Conservation (phyloP, 208 protist genomes). For the Trypanosoma avium region DNA sequence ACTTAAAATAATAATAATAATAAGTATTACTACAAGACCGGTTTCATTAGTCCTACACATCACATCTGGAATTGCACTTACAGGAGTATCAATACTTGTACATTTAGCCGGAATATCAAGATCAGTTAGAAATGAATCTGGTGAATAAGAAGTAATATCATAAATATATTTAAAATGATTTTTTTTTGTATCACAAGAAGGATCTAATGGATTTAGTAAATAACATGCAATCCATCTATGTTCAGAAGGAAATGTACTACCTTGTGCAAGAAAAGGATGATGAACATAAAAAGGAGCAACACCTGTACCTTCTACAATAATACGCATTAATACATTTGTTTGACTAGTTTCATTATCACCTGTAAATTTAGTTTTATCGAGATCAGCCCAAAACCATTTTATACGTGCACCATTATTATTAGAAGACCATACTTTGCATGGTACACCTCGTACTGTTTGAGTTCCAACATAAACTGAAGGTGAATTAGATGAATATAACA, state of each 20-base stretch:
- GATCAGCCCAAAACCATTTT: constrained; percentile 44
- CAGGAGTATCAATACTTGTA: background rate
- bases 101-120: constrained; percentile 14
- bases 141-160: constrained; percentile 38
- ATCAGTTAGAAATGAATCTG: constrained; percentile 17
- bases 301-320: constrained; percentile 34
- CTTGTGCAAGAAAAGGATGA: constrained; percentile 51
- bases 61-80: constrained; percentile 18
- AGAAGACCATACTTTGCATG: constrained; percentile 40
- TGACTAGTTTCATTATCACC: background rate
- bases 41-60: background rate
- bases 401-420: constrained; percentile 26
- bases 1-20: no score
- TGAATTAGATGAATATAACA: constrained; percentile 21
- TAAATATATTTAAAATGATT: constrained; percentile 33
- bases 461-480: constrained; percentile 38
- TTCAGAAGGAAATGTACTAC: constrained; percentile 27
- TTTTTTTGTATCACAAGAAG: background rate
- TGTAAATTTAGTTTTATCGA: background rate
- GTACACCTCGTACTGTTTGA: constrained; percentile 41
- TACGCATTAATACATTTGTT: constrained; percentile 31
- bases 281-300: constrained; percentile 42
- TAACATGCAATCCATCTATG: constrained; percentile 27
- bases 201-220: constrained; percentile 20
- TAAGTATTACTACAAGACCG: no score